Percentiles rank a stretch among this genome's conserved stretches.
These are phyloP conservation scores for Coniochaeta hoffmannii DNA, from an alignment of 2,329 filamentous ascomycete genomes.

Conservation along the genomic window DNA sequence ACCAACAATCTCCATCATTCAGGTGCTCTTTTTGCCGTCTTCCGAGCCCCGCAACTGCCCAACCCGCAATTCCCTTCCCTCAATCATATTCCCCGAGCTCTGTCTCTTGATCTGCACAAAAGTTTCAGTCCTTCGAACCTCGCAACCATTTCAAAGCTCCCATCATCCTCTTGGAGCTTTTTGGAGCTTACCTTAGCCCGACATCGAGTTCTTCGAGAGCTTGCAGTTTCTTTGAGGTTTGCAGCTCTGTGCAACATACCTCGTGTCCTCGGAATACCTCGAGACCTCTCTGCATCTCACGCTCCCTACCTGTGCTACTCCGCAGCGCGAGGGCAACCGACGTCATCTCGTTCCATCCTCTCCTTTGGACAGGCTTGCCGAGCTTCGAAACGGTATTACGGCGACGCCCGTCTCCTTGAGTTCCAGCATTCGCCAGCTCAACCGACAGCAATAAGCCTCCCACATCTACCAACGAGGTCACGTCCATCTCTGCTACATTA, in stretches of 20 bases:
- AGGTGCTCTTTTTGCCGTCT: constrained; percentile 8
- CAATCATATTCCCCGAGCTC: constrained; percentile 11
- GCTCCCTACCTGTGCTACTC: constrained; percentile 1
- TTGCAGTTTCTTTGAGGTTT: not conserved
- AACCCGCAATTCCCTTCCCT: constrained; percentile 15
- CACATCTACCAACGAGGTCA: not conserved
- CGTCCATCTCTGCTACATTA: not conserved
- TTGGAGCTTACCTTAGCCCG: not conserved
- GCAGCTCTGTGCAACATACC: not conserved
- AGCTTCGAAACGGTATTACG: constrained; percentile 1
- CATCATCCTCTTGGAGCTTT: not conserved
- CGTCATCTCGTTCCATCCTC: constrained; percentile 3
- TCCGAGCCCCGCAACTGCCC: constrained; percentile 11
- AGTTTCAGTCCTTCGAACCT: constrained; percentile 6
- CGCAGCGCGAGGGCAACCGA: not conserved
- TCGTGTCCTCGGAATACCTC: not conserved
- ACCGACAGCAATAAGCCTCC: not conserved
- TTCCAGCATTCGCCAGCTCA: not conserved
- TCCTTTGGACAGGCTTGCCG: constrained; percentile 4
- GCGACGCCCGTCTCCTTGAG: not conserved
- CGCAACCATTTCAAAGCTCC: not conserved
- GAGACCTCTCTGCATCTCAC: not conserved
- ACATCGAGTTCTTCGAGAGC: not conserved
- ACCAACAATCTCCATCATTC: not conserved
- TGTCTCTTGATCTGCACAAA: constrained; percentile 9